Percentiles rank a stretch among this genome's conserved stretches.
Evolutionary conservation across 176 grass and related monocot genomes (phyloP).

Genomic region (Raddia distichophylla): DNA sequence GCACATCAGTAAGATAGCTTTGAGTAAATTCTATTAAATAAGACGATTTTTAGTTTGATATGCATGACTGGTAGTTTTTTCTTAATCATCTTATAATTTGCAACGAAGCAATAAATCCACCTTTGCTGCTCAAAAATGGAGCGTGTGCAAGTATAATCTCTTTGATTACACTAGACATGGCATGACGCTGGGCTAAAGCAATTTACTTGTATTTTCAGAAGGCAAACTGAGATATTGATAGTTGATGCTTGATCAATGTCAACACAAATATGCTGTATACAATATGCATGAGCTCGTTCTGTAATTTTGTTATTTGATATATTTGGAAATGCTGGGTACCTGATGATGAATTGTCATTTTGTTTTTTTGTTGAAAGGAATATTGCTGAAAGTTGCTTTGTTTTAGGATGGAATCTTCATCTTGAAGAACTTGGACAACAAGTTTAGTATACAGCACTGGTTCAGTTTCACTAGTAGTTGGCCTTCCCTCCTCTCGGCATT

Average conservation of each 20-base stretch:
- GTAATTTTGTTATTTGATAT: background rate
- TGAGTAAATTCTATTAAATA: background rate
- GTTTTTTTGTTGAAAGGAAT: background rate
- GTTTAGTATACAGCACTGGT: background rate
- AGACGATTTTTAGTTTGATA: background rate
- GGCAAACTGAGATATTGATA: constrained; percentile 3
- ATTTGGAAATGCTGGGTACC: background rate
- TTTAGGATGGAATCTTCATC: background rate
- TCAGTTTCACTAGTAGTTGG: background rate
- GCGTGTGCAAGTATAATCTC: background rate
- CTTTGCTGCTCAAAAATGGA: background rate
- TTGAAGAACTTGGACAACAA: background rate
- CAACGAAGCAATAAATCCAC: constrained; percentile 3
- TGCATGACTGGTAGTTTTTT: background rate
- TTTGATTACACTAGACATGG: background rate
- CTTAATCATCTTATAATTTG: background rate
- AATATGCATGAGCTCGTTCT: background rate
- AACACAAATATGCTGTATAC: background rate
- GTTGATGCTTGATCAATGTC: constrained; percentile 2
- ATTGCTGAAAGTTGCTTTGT: background rate
- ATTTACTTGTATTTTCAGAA: background rate
- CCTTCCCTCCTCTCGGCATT: background rate
- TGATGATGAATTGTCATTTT: background rate
- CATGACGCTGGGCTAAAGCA: background rate
- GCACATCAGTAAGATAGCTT: background rate